Evolutionary conservation across 768 basidiomycete genomes (phyloP).

Genomic region (Termitomyces eurrhizus): DNA sequence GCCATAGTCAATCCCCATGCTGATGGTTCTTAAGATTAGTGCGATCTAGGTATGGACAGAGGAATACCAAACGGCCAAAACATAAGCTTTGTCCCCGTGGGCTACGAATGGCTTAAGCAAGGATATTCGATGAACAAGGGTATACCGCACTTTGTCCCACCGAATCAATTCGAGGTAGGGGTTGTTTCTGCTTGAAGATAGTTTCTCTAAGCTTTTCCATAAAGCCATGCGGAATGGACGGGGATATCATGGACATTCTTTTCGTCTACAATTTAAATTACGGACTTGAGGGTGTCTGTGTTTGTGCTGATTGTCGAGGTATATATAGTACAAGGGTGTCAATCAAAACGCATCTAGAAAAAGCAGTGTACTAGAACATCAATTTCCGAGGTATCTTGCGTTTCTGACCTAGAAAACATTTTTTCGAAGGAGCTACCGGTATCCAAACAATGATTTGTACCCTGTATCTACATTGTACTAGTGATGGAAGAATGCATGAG

Average conservation of each 20-base stretch:
- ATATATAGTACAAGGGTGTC: no score
- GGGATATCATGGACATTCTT: neutral
- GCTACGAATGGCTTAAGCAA: conserved; percentile 24
- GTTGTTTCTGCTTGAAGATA: neutral
- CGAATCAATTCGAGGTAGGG: conserved; percentile 33
- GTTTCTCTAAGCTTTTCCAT: no score
- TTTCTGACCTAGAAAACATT: no score
- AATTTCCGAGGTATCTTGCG: no score
- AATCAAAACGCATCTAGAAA: no score
- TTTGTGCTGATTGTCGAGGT: neutral
- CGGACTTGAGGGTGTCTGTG: neutral
- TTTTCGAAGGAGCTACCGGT: no score
- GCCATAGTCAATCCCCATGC: conserved; percentile 3
- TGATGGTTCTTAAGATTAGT: neutral
- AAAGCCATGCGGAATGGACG: neutral
- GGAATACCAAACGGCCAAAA: conserved; percentile 46
- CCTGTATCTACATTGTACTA: no score
- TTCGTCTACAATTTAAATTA: neutral
- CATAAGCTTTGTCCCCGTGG: conserved; percentile 44
- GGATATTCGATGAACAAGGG: neutral
- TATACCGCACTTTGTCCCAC: conserved; percentile 33
- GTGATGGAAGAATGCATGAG: no score
- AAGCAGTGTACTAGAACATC: no score
- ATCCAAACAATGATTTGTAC: no score
- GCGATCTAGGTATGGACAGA: no score